Base-by-base conservation (phyloP, 2,329 filamentous ascomycete genomes). In the Pseudodiploospora longispora region DNA sequence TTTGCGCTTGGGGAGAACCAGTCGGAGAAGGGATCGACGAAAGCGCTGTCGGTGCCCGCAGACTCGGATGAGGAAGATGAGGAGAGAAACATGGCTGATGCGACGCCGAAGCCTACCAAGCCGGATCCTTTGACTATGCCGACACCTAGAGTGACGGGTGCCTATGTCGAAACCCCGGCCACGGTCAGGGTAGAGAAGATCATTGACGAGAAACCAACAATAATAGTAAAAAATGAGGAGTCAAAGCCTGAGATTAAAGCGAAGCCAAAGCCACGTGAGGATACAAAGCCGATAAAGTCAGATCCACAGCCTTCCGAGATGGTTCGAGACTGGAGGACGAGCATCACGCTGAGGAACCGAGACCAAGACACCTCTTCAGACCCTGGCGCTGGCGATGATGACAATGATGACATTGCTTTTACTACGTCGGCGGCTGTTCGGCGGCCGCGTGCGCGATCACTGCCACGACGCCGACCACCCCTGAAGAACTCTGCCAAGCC, bases 91-190 rank as follows among this genome's bases (percentile, higher is more conserved):
- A 53, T 32, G 7, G 59, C 60, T 4, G 69, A 72, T 5, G 67
- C 67, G 42, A 80, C 76, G 1, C 76, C 76, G 5, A 66, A 65
- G 37, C 60, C 71, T 3, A 45, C 47, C 10, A 75, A 65, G 50
- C 51, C 52, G 35, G 72, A 78, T 46, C 69, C 69, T 8, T 47
- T 72, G 31, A 65, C 64, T 30, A 70, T 72, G 59, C 72, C 74
- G 6, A 80, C 76, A 3, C 76, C 76, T 2, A 69, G 62, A 41
- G 66, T 79, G 4, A 71, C 66, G 1, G 76, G 76, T 1, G 76
- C 76, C 3, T 80, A 72, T 47, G 67, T 80, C 7, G 75, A 79
- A 44, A 79, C 76, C 3, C 75, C 76, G 2, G 68, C 66, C 6
- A 74, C 72, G 4, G 55, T 65, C 36, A 70, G 65, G 50, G 57